These are phyloP conservation scores for Pseudocercospora ulei DNA, from an alignment of 2,329 filamentous ascomycete species.

Conservation along the genomic window DNA sequence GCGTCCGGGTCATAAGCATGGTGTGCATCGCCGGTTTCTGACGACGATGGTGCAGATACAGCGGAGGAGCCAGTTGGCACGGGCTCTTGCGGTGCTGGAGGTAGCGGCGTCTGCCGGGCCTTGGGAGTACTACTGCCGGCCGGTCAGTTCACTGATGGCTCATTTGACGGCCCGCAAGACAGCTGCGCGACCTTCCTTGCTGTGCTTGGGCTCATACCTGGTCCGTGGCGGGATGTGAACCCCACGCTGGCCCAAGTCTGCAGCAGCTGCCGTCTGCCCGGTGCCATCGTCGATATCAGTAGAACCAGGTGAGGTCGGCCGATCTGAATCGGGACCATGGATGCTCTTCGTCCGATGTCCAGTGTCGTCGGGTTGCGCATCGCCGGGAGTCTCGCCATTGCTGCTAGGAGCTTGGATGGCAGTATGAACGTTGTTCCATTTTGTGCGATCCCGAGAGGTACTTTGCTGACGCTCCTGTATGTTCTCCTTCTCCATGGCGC, in stretches of 20 bases:
- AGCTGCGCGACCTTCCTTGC: conserved; percentile 5
- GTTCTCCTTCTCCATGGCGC: conserved; percentile 23
- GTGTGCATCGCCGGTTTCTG: conserved; percentile 14
- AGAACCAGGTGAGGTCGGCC: conserved; percentile 22
- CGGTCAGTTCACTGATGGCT: conserved; percentile 4
- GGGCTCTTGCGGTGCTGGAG: conserved; percentile 8
- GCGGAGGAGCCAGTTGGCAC: conserved; percentile 12
- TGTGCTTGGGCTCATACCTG: conserved; percentile 17
- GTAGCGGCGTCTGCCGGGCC: conserved; percentile 6
- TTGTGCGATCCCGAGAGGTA: conserved; percentile 18
- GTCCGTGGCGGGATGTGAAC: conserved; percentile 25
- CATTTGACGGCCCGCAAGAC: conserved; percentile 1
- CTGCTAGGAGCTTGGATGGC: conserved; percentile 19
- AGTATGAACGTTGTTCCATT: conserved; percentile 23
- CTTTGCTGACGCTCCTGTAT: conserved; percentile 11
- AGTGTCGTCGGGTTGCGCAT: conserved; percentile 24
- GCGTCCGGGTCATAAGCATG: conserved; percentile 25
- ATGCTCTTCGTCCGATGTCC: conserved; percentile 13
- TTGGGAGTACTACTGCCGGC: conserved; percentile 9
- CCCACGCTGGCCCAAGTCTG: conserved; percentile 18
- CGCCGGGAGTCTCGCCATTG: conserved; percentile 1
- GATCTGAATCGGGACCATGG: conserved; percentile 16
- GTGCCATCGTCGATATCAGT: conserved; percentile 23
- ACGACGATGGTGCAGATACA: conserved; percentile 14
- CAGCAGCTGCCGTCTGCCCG: conserved; percentile 13